Evolutionary conservation across 768 basidiomycete species (phyloP).

Genomic region (Tylopilus sp.): DNA sequence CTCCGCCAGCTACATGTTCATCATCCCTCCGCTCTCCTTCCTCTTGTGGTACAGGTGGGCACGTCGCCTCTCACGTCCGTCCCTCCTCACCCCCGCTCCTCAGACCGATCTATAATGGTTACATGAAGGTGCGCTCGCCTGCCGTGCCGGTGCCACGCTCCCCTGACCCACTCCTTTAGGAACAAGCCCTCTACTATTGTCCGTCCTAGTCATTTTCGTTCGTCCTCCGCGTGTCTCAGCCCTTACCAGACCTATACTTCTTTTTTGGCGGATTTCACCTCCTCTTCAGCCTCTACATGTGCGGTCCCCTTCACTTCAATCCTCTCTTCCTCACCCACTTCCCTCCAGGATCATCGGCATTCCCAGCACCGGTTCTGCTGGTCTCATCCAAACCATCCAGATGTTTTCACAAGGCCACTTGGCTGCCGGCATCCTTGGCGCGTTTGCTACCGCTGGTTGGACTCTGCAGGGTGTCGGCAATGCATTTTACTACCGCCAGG

Average conservation of each 20-base stretch:
- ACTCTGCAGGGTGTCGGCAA: slow-evolving; percentile 79
- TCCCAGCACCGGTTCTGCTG: slow-evolving; percentile 93
- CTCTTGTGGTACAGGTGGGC: slow-evolving; percentile 91
- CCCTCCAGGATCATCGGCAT: slow-evolving; percentile 83
- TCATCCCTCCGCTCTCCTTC: slow-evolving; percentile 80
- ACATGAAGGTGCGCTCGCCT: slow-evolving; percentile 73
- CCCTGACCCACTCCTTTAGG: slow-evolving; percentile 45
- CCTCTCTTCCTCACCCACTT: slow-evolving; percentile 23
- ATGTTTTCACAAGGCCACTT: slow-evolving; percentile 70
- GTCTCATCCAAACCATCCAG: slow-evolving; percentile 88
- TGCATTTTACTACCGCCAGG: slow-evolving; percentile 77
- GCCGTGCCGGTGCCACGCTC: slow-evolving; percentile 23
- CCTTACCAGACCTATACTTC: slow-evolving; percentile 81
- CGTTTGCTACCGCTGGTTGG: slow-evolving; percentile 86
- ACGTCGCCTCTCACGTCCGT: slow-evolving; percentile 5
- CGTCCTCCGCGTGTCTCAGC: slow-evolving; percentile 6
- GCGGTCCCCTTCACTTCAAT: slow-evolving; percentile 25
- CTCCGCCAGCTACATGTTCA: slow-evolving; percentile 61
- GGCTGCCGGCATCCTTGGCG: slow-evolving; percentile 78
- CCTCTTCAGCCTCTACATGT: slow-evolving; percentile 91
- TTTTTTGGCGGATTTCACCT: slow-evolving; percentile 96
- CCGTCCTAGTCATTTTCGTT: slow-evolving; percentile 36
- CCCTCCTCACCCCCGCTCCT: slow-evolving; percentile 4
- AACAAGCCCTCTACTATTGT: slow-evolving; percentile 94
- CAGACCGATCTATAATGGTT: slow-evolving; percentile 95